Evolutionary conservation across 2,329 filamentous ascomycete species (phyloP).

Genomic region (Stachybotrys echinatus): DNA sequence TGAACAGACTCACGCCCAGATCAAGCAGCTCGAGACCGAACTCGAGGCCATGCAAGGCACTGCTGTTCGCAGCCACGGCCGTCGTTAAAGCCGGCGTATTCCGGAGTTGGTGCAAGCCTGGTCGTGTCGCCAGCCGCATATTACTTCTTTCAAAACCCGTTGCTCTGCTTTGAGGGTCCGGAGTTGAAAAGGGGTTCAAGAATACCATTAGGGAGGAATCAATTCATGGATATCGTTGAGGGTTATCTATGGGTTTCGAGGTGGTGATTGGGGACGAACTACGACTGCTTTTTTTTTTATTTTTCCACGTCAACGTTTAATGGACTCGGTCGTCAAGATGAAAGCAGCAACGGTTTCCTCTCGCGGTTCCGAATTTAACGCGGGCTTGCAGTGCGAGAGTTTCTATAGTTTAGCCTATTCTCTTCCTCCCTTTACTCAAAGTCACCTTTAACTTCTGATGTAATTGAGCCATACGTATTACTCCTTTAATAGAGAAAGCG

Average conservation of each 20-base stretch:
- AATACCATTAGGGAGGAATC: slow-evolving; percentile 20
- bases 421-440: slow-evolving; percentile 25
- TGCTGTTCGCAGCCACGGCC: slow-evolving; percentile 84
- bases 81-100: slow-evolving; percentile 59
- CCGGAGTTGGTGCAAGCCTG: not conserved
- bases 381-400: slow-evolving; percentile 16
- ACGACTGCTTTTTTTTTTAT: not conserved
- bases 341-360: slow-evolving; percentile 10
- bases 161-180: slow-evolving; percentile 24
- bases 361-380: slow-evolving; percentile 7
- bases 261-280: slow-evolving; percentile 5
- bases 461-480: slow-evolving; percentile 37
- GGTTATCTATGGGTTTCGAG: slow-evolving; percentile 10
- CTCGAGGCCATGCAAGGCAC: slow-evolving; percentile 91
- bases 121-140: slow-evolving; percentile 13
- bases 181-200: slow-evolving; percentile 27
- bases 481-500: too few relatives aligned
- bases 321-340: not conserved
- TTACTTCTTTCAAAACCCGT: slow-evolving; percentile 16
- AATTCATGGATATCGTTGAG: slow-evolving; percentile 23
- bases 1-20: slow-evolving; percentile 92
- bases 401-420: slow-evolving; percentile 18
- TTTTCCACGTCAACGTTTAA: not conserved
- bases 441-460: slow-evolving; percentile 38
- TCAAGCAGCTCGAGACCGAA: slow-evolving; percentile 87